Evolutionary conservation across 2,329 filamentous ascomycete genomes (phyloP), one percentile per base, ranked within the genome.

Genomic region (Ophiostoma sp.): DNA sequence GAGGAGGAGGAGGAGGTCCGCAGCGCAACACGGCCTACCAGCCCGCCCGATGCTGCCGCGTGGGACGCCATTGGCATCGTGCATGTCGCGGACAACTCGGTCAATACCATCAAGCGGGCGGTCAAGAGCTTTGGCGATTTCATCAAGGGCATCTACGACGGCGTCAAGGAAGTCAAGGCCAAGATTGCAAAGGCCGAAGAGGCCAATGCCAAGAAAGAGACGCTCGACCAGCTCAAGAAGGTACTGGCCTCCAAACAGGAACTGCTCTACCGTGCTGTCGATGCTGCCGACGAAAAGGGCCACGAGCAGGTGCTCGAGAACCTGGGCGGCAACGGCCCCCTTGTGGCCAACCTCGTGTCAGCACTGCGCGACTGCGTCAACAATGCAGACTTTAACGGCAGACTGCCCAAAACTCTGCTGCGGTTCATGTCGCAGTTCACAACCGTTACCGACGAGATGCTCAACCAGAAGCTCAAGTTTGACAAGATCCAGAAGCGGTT

Each of bases 381-480:
- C 72, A 78, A 79, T 2, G 78, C 80, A 67, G 84, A 87, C 74
- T 86, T 83, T 74, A 82, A 81, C 36, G 83, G 84, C 7, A 82
- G 83, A 72, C 77, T 86, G 17, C 82, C 85, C n/a, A 85, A 85
- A 73, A 82, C 83, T 23, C 78, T 86, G n/a, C 80, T 89, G 23
- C 80, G 85, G 68, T 82, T 91, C 41, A 84, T 92, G 77, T 84
- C 87, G 5, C 80, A 84, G 70, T 87, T 88, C 71, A 87, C 85
- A 48, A 89, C 88, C 71, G 83, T 85, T 52, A 89, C 88, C 71
- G 84, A 84, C 73, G 87, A 85, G 72, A 82, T 83, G 64, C 77
- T 87, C 48, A 79, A 88, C 60, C 85, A 88, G 73, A 88, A 85
- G 72, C 85, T 87, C 57, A 90, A 90, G 75, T 85, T 93, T 70